phyloP scores from a whole-genome alignment of 108 stramenopile genomes.

The Nannochloropsis gaditana region DNA sequence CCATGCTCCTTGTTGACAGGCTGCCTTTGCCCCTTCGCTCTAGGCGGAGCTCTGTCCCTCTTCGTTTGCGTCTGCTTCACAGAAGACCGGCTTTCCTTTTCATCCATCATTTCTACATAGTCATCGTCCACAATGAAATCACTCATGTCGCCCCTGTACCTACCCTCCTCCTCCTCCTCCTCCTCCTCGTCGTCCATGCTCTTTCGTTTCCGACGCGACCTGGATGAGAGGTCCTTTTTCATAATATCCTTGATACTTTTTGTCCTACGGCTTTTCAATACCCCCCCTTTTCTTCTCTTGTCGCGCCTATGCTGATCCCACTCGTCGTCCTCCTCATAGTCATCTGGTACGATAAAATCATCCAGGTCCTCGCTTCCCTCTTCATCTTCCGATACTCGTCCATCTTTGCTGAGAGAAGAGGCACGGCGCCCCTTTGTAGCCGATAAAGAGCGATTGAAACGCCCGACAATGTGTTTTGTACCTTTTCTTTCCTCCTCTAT shows the following conservation, averaged over 20 bases:
- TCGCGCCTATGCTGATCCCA: not conserved
- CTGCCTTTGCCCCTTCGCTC: not conserved
- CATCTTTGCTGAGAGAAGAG: not conserved
- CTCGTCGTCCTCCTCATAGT: not conserved
- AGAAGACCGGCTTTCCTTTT: not conserved
- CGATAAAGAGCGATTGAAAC: not conserved
- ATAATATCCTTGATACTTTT: not conserved
- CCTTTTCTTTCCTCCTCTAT: not conserved
- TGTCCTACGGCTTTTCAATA: not conserved
- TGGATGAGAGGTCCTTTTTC: too few relatives aligned
- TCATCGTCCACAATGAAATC: not conserved
- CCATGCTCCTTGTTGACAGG: too few relatives aligned
- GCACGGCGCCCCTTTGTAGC: not conserved
- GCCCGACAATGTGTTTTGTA: not conserved
- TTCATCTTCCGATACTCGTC: not conserved
- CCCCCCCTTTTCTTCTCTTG: not conserved
- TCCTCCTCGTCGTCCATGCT: not conserved
- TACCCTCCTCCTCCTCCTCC: not conserved
- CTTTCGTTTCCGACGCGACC: too few relatives aligned
- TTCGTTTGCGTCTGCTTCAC: not conserved
- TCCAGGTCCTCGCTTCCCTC: not conserved
- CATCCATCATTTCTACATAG: slow-evolving; percentile 1
- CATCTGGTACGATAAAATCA: slow-evolving; percentile 20
- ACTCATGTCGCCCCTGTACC: not conserved
- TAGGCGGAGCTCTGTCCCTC: not conserved